Evolutionary conservation across 768 basidiomycete species (phyloP).

Genomic region (Suillus paluster): DNA sequence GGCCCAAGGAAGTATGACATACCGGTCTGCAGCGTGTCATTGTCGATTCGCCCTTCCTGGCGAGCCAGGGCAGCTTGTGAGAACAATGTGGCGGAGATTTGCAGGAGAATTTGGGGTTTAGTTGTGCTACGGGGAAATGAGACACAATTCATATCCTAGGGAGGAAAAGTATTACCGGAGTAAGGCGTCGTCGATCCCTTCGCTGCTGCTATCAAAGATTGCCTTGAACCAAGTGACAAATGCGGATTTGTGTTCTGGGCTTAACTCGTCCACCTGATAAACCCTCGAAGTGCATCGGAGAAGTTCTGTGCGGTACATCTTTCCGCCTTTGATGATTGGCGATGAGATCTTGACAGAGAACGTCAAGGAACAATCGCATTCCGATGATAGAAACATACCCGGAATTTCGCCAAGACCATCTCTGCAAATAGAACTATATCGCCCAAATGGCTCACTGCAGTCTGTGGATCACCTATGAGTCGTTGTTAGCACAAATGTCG

Average conservation of each 20-base stretch:
- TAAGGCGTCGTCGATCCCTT: conserved; percentile 85
- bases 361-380: conserved; percentile 9
- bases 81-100: conserved; percentile 70
- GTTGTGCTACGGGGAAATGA: conserved; percentile 58
- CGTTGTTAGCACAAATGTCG: background rate
- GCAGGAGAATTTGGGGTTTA: conserved; percentile 67
- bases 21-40: conserved; percentile 71
- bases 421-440: conserved; percentile 81
- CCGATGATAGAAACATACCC: conserved; percentile 44
- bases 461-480: conserved; percentile 76
- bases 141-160: background rate
- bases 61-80: conserved; percentile 59
- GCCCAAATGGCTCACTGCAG: conserved; percentile 76
- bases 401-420: conserved; percentile 64
- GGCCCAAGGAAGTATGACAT: conserved; percentile 77
- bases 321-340: conserved; percentile 49
- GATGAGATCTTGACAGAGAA: conserved; percentile 50
- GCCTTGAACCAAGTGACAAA: conserved; percentile 74
- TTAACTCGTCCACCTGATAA: conserved; percentile 44
- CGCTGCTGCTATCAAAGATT: conserved; percentile 74
- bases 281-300: conserved; percentile 53
- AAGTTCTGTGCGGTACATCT: conserved; percentile 53
- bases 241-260: conserved; percentile 46
- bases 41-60: conserved; percentile 60
- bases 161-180: conserved; percentile 48